Conservation (phyloP, 371 early-diverging fungal genomes). For the Lichtheimia corymbifera region DNA sequence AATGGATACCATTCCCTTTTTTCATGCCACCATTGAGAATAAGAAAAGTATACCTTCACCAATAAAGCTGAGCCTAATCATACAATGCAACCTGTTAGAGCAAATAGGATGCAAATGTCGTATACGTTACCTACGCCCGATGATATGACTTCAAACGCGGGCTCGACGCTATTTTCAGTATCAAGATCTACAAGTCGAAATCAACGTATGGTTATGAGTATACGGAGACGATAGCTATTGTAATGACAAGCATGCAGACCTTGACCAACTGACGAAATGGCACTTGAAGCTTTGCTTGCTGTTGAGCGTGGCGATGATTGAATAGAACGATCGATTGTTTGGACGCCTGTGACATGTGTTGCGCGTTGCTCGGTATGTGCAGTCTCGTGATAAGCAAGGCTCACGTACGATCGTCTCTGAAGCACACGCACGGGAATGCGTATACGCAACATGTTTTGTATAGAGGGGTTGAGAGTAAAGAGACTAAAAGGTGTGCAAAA, state of each 20-base stretch:
- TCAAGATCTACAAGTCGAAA: slow-evolving; percentile 36
- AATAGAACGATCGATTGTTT: slow-evolving; percentile 18
- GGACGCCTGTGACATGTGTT: slow-evolving; percentile 12
- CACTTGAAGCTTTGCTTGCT: slow-evolving; percentile 17
- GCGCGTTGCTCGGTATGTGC: slow-evolving; percentile 12
- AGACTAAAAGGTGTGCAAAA: too few relatives aligned
- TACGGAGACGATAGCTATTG: not conserved
- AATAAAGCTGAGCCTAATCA: slow-evolving; percentile 42
- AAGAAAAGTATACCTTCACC: slow-evolving; percentile 33
- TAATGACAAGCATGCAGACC: slow-evolving; percentile 9
- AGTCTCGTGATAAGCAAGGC: slow-evolving; percentile 17
- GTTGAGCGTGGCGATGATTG: slow-evolving; percentile 18
- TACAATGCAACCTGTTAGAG: not conserved
- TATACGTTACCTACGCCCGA: slow-evolving; percentile 52
- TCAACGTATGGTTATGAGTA: not conserved
- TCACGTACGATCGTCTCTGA: slow-evolving; percentile 10
- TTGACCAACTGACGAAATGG: slow-evolving; percentile 18
- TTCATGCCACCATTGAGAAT: not conserved
- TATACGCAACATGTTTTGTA: not conserved
- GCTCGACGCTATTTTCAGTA: slow-evolving; percentile 52
- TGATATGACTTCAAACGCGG: slow-evolving; percentile 62
- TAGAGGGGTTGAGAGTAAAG: not conserved
- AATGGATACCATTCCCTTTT: not conserved
- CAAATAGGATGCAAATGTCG: slow-evolving; percentile 1
- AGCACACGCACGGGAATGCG: not conserved